phyloP scores from a whole-genome alignment of 306 rosid genomes.

The Sicyos baderoa region DNA sequence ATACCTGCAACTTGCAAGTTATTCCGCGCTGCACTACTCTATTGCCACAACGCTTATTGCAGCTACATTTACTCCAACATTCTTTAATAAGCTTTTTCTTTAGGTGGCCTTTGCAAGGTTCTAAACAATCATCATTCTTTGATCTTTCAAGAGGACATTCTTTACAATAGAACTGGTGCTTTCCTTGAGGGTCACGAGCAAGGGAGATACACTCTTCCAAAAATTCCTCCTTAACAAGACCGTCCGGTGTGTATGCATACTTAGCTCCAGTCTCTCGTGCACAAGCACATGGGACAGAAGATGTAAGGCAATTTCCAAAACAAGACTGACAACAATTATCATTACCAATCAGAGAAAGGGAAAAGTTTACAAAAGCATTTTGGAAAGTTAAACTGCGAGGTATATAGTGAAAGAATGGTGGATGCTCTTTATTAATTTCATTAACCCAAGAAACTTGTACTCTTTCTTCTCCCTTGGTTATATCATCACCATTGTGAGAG shows the following conservation, averaged over 20 bases:
- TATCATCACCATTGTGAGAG: constrained; percentile 42
- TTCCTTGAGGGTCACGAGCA: constrained; percentile 39
- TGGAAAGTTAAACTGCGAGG: constrained; percentile 45
- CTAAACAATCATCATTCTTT: constrained; percentile 54
- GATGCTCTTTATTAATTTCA: constrained; percentile 37
- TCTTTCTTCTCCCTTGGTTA: constrained; percentile 78
- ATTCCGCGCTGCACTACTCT: constrained; percentile 89
- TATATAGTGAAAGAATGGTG: constrained; percentile 54
- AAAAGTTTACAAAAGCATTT: constrained; percentile 45
- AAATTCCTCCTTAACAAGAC: constrained; percentile 57
- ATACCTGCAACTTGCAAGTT: constrained; percentile 76
- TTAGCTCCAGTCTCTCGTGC: constrained; percentile 48
- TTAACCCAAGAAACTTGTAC: constrained; percentile 63
- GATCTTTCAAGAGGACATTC: constrained; percentile 68
- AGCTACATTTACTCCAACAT: constrained; percentile 94
- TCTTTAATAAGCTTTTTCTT: constrained; percentile 71
- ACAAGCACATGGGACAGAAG: constrained; percentile 53
- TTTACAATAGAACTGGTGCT: constrained; percentile 45
- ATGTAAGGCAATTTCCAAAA: constrained; percentile 64
- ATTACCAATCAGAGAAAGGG: constrained; percentile 55
- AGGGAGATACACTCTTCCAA: constrained; percentile 62
- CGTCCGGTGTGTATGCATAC: constrained; percentile 59
- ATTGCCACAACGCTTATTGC: constrained; percentile 75
- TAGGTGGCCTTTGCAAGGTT: constrained; percentile 90
- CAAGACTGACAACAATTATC: constrained; percentile 68